Conservation (phyloP, 2,329 filamentous ascomycete genomes). For the Teratosphaeriaceae sp. region DNA sequence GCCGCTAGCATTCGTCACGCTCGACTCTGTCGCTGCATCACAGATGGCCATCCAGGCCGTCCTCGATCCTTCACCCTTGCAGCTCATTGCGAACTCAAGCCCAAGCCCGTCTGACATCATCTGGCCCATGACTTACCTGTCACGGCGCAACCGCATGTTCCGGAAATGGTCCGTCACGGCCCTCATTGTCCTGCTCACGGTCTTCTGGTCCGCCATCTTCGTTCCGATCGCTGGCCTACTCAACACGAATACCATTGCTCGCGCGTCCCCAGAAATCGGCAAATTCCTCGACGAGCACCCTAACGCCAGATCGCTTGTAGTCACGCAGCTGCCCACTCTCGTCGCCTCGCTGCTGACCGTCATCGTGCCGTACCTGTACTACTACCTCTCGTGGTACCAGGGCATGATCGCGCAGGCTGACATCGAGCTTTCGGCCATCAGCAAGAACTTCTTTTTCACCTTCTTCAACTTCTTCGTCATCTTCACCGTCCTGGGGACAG, state of each 20-base stretch:
- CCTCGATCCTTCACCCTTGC: conserved; percentile 81
- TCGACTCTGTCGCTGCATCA: conserved; percentile 86
- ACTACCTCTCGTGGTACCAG: conserved; percentile 83
- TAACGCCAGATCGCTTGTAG: conserved; percentile 68
- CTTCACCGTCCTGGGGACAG: conserved; percentile 82
- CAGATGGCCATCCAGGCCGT: conserved; percentile 97
- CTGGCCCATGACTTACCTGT: conserved; percentile 87
- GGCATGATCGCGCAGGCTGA: conserved; percentile 94
- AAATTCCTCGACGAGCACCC: conserved; percentile 60
- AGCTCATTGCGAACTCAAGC: conserved; percentile 75
- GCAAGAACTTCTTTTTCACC: conserved; percentile 96
- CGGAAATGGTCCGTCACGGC: conserved; percentile 78
- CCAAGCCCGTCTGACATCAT: conserved; percentile 89
- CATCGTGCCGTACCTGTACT: conserved; percentile 87
- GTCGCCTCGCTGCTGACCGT: conserved; percentile 83
- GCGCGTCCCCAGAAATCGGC: conserved; percentile 64
- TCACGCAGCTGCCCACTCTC: conserved; percentile 80
- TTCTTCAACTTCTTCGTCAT: conserved; percentile 99
- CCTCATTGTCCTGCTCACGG: conserved; percentile 72
- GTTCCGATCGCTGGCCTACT: conserved; percentile 71
- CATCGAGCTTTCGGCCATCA: conserved; percentile 88
- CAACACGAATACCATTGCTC: conserved; percentile 72
- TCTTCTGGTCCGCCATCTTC: conserved; percentile 83
- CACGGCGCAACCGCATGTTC: conserved; percentile 64
- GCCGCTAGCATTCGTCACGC: conserved; percentile 88